Conservation (phyloP, 306 rosid species). For the Trifolium repens region DNA sequence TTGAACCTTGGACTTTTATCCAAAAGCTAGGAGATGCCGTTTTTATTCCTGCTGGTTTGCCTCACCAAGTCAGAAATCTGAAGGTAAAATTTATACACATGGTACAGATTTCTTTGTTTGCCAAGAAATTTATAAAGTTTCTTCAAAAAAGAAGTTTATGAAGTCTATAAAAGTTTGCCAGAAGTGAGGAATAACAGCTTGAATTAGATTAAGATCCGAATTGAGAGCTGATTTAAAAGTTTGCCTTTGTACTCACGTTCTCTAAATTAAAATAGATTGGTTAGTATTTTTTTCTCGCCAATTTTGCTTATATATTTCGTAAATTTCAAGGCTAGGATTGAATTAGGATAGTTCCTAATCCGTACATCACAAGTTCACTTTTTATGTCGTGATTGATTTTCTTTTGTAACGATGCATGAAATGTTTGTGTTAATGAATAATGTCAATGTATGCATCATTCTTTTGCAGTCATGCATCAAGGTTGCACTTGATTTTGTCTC, state of each 20-base stretch:
- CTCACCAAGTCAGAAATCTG: conserved; percentile 53
- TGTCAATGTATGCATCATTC: not conserved
- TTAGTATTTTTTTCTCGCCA: not conserved
- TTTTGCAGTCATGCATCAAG: conserved; percentile 80
- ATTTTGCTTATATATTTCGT: not conserved
- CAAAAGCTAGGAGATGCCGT: conserved; percentile 52
- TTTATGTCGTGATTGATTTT: not conserved
- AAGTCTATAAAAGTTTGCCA: not conserved
- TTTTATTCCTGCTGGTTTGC: conserved; percentile 50
- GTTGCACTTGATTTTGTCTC: conserved; percentile 91
- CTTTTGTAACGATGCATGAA: not conserved
- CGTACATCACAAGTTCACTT: not conserved
- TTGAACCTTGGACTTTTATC: conserved; percentile 54
- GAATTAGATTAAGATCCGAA: not conserved
- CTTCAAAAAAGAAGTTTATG: not conserved
- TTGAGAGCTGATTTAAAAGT: not conserved
- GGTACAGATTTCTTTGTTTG: conserved; percentile 5
- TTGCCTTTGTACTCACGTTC: not conserved
- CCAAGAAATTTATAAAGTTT: conserved; percentile 1
- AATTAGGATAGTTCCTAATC: not conserved
- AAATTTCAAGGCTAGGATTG: not conserved
- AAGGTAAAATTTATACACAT: conserved; percentile 30
- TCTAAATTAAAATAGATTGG: not conserved
- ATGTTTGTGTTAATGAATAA: conserved; percentile 6
- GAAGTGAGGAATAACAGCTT: not conserved